Evolutionary conservation across 2,329 filamentous ascomycete species (phyloP), one percentile per base, ranked within the genome.

Genomic region (Fusarium mundagurra): DNA sequence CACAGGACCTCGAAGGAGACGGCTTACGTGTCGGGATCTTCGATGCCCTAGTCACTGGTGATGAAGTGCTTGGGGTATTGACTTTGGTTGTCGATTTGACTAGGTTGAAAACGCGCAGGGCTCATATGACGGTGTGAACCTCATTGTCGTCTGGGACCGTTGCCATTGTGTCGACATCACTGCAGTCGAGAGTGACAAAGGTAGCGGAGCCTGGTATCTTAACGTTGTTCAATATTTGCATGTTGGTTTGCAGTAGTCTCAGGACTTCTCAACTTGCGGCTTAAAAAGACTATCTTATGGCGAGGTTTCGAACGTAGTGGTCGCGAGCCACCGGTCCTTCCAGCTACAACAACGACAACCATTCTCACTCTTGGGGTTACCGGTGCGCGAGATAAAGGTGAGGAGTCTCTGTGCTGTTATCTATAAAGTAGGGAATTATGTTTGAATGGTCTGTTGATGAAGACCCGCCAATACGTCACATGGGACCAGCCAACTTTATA

Each of bases 1-100:
- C 7, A n/a, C 27, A 17, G 22, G 29, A 33, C 4, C 5, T 7
- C 0, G 5, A 8, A 6, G 14, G 22, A 10, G 6, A 50, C 10
- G 9, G 10, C 18, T 7, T 50, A 50, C 29, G 10, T 17, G 9
- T 33, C 29, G 27, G 47, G 29, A n/a, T 50, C 33, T n/a, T n/a
- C 4, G 6, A 50, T 50, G 3, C 47, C 29, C 47, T 29, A 50
- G 7, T 29, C 29, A 22, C 29, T 50, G 6, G 27, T 29, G 5
- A 50, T 6, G 8, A 50, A 50, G 4, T 29, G 47, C 4, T n/a
- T 50, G 29, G 20, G 10, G 0, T 33, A 1, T 31, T 12, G 8
- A 14, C 47, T 4, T 50, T 9, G 8, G 9, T 7, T n/a, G 16
- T 33, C 3, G 22, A 29, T 22, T 33, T 51, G 7, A 24, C 16